Evolutionary conservation across 805 yeast genomes (phyloP).

Genomic region (Saccharomycopsis selenospora): DNA sequence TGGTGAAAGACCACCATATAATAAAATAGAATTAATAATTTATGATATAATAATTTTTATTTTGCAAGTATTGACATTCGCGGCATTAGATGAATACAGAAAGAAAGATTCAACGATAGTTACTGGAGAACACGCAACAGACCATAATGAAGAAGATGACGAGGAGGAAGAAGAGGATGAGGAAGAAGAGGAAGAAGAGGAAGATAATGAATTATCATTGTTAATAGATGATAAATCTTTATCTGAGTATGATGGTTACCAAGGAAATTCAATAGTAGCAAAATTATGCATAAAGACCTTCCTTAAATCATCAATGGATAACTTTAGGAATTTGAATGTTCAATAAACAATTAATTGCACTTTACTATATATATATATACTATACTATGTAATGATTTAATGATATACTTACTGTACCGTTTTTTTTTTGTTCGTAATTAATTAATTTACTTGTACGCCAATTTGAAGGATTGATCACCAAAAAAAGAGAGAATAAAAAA

Average conservation of each 20-base stretch:
- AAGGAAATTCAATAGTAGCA: conserved; percentile 14
- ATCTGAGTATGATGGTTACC: conserved; percentile 13
- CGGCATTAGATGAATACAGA: conserved; percentile 1
- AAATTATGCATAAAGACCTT: conserved; percentile 2
- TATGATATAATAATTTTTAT: conserved; percentile 15
- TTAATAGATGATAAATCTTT: not conserved
- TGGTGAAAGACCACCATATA: conserved; percentile 13
- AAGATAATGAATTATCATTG: not conserved
- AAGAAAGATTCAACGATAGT: not conserved
- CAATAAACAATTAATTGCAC: too few relatives aligned
- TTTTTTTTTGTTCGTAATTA: too few relatives aligned
- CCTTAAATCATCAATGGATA: not conserved
- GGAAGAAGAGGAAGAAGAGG: not conserved
- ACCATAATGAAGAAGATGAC: not conserved
- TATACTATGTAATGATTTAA: too few relatives aligned
- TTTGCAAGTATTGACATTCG: conserved; percentile 5
- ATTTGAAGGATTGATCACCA: too few relatives aligned
- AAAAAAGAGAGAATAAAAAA: too few relatives aligned
- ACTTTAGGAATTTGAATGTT: not conserved
- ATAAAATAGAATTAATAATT: conserved; percentile 8
- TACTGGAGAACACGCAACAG: not conserved
- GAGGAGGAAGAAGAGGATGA: not conserved
- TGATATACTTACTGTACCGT: too few relatives aligned
- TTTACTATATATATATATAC: too few relatives aligned
- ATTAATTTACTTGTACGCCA: too few relatives aligned